phyloP scores from a whole-genome alignment of 768 basidiomycete genomes.

The Sarcodon sp. region DNA sequence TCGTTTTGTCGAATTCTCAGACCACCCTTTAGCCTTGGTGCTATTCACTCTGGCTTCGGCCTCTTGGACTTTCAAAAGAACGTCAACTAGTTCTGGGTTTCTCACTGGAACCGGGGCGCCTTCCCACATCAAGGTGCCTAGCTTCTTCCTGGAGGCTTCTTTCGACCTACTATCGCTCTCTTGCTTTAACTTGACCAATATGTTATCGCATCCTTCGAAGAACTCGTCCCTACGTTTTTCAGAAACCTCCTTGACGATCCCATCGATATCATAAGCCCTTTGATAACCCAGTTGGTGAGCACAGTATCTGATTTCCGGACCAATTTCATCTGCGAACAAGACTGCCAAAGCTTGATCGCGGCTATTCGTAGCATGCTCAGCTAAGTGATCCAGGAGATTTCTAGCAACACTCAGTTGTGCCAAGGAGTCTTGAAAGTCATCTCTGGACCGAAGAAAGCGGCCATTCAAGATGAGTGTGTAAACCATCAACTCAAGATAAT shows the following conservation, averaged over 20 bases:
- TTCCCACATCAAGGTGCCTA: slow-evolving; percentile 64
- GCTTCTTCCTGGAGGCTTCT: slow-evolving; percentile 33
- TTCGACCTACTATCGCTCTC: slow-evolving; percentile 25
- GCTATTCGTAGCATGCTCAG: slow-evolving; percentile 50
- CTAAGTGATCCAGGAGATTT: slow-evolving; percentile 55
- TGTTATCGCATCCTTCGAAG: slow-evolving; percentile 46
- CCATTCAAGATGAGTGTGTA: slow-evolving; percentile 78
- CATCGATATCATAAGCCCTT: slow-evolving; percentile 74
- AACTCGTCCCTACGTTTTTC: slow-evolving; percentile 42
- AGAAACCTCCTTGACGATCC: slow-evolving; percentile 54
- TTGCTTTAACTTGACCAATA: slow-evolving; percentile 37
- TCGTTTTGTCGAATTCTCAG: slow-evolving; percentile 40
- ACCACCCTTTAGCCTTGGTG: slow-evolving; percentile 22
- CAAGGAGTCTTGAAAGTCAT: slow-evolving; percentile 65
- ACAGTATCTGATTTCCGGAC: slow-evolving; percentile 85
- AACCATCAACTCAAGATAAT: slow-evolving; percentile 55
- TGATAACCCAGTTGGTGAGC: slow-evolving; percentile 77
- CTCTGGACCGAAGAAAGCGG: slow-evolving; percentile 67
- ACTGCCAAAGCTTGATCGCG: slow-evolving; percentile 81
- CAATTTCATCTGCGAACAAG: slow-evolving; percentile 75
- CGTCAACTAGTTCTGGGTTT: slow-evolving; percentile 85
- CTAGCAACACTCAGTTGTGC: slow-evolving; percentile 72
- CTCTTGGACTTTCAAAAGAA: slow-evolving; percentile 71
- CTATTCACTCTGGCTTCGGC: slow-evolving; percentile 45
- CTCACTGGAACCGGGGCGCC: slow-evolving; percentile 74